These are phyloP conservation scores for Mariannaea elegans DNA, from an alignment of 2,329 filamentous ascomycete genomes.

Conservation along the genomic window DNA sequence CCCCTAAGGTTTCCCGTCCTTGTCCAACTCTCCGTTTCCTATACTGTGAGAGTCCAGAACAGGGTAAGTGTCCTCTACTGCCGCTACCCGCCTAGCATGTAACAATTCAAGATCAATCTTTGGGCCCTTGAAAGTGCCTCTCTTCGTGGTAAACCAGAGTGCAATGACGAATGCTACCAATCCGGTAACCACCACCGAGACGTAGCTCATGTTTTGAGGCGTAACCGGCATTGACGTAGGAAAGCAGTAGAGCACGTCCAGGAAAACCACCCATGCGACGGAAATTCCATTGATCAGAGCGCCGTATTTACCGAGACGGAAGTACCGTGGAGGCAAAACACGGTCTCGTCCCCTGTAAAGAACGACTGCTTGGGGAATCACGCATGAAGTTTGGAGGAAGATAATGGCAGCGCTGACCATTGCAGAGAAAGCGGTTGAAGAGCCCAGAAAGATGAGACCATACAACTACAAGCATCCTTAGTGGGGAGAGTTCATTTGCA, in stretches of 20 bases:
- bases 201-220: conserved; percentile 36
- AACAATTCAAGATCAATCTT: conserved; percentile 31
- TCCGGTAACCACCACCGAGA: conserved; percentile 29
- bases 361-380: conserved; percentile 40
- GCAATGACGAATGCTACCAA: conserved; percentile 27
- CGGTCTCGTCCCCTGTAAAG: conserved; percentile 38
- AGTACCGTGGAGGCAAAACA: conserved; percentile 36
- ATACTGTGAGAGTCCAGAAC: not conserved
- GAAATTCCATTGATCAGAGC: conserved; percentile 33
- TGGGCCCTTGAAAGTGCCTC: conserved; percentile 26
- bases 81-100: conserved; percentile 22
- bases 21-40: not conserved
- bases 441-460: conserved; percentile 42
- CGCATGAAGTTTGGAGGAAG: conserved; percentile 37
- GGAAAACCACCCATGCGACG: conserved; percentile 30
- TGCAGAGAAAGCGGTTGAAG: conserved; percentile 38
- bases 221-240: conserved; percentile 31
- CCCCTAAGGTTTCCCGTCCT: too few species aligned
- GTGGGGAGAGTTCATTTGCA: not conserved
- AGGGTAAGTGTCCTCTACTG: conserved; percentile 14
- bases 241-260: conserved; percentile 34
- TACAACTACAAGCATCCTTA: conserved; percentile 25
- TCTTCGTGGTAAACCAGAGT: conserved; percentile 34
- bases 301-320: conserved; percentile 38
- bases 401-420: conserved; percentile 41